These are phyloP conservation scores for Pilasporangium apinafurcum DNA, from an alignment of 352 stramenopile species.

Conservation along the genomic window DNA sequence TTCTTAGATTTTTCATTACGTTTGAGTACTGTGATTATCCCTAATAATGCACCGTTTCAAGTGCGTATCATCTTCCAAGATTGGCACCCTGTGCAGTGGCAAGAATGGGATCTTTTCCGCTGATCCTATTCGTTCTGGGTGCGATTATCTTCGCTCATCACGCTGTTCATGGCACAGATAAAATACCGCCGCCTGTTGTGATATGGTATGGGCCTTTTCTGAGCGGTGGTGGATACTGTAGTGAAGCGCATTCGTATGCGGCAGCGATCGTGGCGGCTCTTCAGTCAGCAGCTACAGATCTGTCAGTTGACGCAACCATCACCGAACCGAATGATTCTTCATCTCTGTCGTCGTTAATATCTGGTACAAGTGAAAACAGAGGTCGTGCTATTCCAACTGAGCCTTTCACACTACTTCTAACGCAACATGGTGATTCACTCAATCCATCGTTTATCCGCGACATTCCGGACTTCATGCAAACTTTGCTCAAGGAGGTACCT, in stretches of 20 bases:
- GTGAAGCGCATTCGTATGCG: conserved; percentile 87
- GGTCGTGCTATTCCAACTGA: too few species aligned
- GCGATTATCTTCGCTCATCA: too few species aligned
- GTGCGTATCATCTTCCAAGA: too few species aligned
- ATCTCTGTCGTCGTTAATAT: not conserved
- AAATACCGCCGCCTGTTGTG: conserved; percentile 32
- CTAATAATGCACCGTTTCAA: too few species aligned
- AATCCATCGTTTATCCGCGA: conserved; percentile 65
- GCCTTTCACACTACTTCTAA: conserved; percentile 57
- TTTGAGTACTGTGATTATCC: too few species aligned
- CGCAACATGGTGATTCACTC: conserved; percentile 59
- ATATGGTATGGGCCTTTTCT: conserved; percentile 90
- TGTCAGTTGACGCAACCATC: not conserved
- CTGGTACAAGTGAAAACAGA: too few species aligned
- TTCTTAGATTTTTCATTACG: too few species aligned
- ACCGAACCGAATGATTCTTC: not conserved
- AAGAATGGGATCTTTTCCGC: too few species aligned
- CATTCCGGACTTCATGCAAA: conserved; percentile 36
- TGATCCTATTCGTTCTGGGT: too few species aligned
- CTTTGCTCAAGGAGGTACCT: conserved; percentile 30
- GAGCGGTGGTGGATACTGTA: conserved; percentile 90
- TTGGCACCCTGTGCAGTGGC: too few species aligned
- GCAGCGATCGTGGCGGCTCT: conserved; percentile 45
- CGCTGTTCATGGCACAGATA: too few species aligned
- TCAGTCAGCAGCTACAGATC: not conserved